phyloP scores from a whole-genome alignment of 768 basidiomycete species.

The Butyriboletus loyo region DNA sequence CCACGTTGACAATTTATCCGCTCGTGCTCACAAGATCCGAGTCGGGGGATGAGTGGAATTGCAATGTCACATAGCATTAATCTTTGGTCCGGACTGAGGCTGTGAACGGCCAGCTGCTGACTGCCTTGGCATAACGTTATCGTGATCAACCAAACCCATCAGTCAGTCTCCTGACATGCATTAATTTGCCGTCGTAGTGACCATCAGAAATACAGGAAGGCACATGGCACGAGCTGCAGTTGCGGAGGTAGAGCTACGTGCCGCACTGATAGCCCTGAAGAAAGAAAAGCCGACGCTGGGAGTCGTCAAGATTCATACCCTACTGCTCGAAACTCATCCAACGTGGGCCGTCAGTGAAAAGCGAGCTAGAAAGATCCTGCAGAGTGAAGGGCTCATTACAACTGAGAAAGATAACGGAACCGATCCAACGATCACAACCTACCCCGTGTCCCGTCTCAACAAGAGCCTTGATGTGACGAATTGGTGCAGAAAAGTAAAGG shows the following conservation, averaged over 20 bases:
- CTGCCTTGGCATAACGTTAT: not conserved
- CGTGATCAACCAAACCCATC: not conserved
- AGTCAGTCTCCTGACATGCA: not conserved
- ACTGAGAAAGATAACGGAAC: constrained; percentile 3
- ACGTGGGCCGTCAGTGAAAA: constrained; percentile 85
- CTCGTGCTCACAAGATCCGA: not conserved
- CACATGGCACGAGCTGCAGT: constrained; percentile 18
- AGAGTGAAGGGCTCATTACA: constrained; percentile 51
- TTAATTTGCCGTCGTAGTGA: not conserved
- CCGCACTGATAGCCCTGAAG: constrained; percentile 54
- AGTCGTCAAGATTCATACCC: constrained; percentile 65
- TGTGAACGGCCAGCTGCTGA: not conserved
- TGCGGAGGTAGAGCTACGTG: constrained; percentile 57
- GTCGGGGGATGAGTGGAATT: not conserved
- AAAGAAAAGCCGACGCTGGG: constrained; percentile 61
- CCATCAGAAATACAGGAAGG: not conserved
- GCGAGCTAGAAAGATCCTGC: constrained; percentile 68
- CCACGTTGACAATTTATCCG: not conserved
- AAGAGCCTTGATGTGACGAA: constrained; percentile 56
- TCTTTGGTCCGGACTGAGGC: not conserved
- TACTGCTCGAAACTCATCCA: constrained; percentile 56
- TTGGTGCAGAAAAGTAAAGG: constrained; percentile 64
- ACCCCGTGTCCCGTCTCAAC: constrained; percentile 65
- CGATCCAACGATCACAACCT: constrained; percentile 24
- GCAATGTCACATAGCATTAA: not conserved